These are phyloP conservation scores for Rehmannia glutinosa DNA, from an alignment of 257 asterid genomes.

Conservation along the genomic window DNA sequence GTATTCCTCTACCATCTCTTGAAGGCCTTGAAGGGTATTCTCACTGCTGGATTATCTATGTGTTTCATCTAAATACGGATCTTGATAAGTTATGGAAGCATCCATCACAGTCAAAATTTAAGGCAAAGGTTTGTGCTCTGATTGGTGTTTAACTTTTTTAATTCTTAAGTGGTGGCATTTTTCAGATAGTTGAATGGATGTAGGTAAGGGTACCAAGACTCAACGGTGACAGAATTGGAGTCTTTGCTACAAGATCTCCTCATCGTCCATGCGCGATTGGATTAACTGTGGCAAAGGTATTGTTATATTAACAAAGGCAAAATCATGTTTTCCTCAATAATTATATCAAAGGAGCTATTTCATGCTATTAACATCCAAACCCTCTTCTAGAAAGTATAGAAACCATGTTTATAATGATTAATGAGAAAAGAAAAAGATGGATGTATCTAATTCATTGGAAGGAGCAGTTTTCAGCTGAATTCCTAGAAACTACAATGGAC, in stretches of 20 bases:
- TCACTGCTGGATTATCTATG: constrained; percentile 91
- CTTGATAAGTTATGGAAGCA: constrained; percentile 88
- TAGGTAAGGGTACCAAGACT: constrained; percentile 93
- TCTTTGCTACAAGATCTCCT: constrained; percentile 98
- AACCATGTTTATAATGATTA: neutral
- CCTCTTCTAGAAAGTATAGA: neutral
- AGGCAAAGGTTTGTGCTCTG: constrained; percentile 67
- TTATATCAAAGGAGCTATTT: neutral
- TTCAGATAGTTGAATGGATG: constrained; percentile 10
- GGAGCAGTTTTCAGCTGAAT: too few species aligned
- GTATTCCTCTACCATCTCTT: constrained; percentile 82
- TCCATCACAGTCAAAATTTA: constrained; percentile 77
- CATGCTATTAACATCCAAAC: neutral
- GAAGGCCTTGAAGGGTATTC: constrained; percentile 90
- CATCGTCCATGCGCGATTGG: constrained; percentile 99
- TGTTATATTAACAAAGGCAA: constrained; percentile 6
- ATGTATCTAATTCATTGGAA: too few species aligned
- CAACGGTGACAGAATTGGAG: constrained; percentile 80
- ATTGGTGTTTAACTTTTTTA: neutral
- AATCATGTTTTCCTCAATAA: neutral
- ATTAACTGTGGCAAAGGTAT: constrained; percentile 95
- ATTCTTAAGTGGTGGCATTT: neutral
- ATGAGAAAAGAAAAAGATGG: too few species aligned
- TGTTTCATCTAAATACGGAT: constrained; percentile 89
- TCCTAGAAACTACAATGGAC: too few species aligned